Evolutionary conservation across 352 stramenopile species (phyloP).

Genomic region (Plasmopara muralis): DNA sequence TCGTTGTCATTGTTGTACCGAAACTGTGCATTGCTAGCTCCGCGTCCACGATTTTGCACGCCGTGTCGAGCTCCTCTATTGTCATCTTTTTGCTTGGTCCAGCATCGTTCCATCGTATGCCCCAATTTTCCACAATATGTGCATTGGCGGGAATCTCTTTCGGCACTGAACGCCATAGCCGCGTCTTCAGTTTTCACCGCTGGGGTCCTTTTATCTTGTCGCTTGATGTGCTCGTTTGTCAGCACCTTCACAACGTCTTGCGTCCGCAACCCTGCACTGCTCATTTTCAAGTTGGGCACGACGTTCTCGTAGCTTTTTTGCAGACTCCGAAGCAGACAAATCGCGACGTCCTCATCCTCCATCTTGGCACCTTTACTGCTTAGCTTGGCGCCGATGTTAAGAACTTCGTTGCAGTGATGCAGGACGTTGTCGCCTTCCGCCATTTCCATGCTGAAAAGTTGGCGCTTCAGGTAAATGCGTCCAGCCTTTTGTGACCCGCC

Average conservation of each 20-base stretch:
- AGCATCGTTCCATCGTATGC: constrained; percentile 1
- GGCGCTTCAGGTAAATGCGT: no score
- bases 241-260: constrained; percentile 1
- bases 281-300: constrained; percentile 1
- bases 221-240: constrained; percentile 1
- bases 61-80: not conserved
- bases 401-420: no score
- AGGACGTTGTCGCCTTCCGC: no score
- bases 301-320: not conserved
- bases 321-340: not conserved
- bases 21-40: not conserved
- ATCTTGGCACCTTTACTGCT: not conserved
- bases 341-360: not conserved
- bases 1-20: constrained; percentile 1
- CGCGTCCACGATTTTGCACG: not conserved
- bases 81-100: not conserved
- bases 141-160: not conserved
- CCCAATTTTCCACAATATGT: constrained; percentile 1
- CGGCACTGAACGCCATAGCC: not conserved
- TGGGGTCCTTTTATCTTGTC: not conserved
- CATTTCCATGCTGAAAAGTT: no score
- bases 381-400: no score
- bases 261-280: not conserved
- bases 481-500: no score
- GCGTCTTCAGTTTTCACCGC: constrained; percentile 1